Percentiles rank a stretch among this genome's conserved stretches.
Conservation (phyloP, 257 asterid genomes). For the Knoxia roxburghii region DNA sequence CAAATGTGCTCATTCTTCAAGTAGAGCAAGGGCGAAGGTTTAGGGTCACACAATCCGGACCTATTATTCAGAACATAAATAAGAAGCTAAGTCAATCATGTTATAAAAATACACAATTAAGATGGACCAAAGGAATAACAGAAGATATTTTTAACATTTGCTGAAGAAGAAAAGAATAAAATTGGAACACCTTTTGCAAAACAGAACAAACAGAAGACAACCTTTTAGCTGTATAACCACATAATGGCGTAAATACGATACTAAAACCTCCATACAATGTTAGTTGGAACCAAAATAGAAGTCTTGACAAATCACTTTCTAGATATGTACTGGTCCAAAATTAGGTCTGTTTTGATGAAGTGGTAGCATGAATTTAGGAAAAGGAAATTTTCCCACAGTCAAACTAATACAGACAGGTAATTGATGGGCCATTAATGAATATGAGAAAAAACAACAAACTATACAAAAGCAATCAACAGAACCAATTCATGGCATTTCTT, state of each 20-base stretch:
- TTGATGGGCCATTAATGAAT: no score
- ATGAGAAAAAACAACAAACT: background rate
- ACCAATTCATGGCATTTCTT: background rate
- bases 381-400: background rate
- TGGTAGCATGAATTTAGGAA: background rate
- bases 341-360: background rate
- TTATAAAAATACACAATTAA: background rate
- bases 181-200: background rate
- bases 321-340: background rate
- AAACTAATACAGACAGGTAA: background rate
- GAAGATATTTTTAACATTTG: background rate
- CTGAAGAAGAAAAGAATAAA: background rate
- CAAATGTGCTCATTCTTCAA: slow-evolving; percentile 86
- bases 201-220: background rate
- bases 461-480: background rate
- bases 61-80: slow-evolving; percentile 35
- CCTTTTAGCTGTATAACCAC: background rate
- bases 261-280: background rate
- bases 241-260: background rate
- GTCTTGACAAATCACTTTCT: background rate
- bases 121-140: background rate
- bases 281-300: background rate
- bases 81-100: background rate
- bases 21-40: slow-evolving; percentile 54
- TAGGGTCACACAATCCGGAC: slow-evolving; percentile 66